Conservation (phyloP, 441 rosid genomes). For the Iberis amara region DNA sequence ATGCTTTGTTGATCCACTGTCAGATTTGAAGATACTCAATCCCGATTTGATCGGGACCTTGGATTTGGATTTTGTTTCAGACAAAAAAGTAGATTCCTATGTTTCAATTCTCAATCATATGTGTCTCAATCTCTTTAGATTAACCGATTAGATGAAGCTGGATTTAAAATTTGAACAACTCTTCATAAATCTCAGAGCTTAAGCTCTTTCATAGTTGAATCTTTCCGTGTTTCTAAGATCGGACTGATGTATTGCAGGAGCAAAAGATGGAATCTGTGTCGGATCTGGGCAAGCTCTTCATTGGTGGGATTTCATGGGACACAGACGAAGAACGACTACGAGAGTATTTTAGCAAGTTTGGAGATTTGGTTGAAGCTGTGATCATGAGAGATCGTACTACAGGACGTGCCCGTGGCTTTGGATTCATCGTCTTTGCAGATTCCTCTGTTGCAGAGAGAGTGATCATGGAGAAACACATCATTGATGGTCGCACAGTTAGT, state of each 20-base stretch:
- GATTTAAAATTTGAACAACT: too few species aligned
- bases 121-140: neutral
- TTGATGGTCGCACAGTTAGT: conserved; percentile 62
- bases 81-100: conserved; percentile 33
- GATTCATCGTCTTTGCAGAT: conserved; percentile 57
- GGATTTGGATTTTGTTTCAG: conserved; percentile 51
- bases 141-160: too few species aligned
- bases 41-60: conserved; percentile 38
- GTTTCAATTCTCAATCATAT: too few species aligned
- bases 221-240: neutral
- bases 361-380: conserved; percentile 56
- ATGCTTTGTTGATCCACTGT: conserved; percentile 56
- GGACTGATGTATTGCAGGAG: conserved; percentile 10
- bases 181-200: neutral
- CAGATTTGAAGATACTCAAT: conserved; percentile 47
- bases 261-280: conserved; percentile 49
- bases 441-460: conserved; percentile 58
- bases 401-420: conserved; percentile 68
- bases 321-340: conserved; percentile 56
- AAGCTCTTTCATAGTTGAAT: neutral
- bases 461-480: conserved; percentile 58
- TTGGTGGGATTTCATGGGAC: conserved; percentile 75
- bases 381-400: conserved; percentile 67
- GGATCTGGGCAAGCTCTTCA: conserved; percentile 73
- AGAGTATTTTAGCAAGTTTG: conserved; percentile 52